Evolutionary conservation across 2,329 filamentous ascomycete species (phyloP).

Genomic region (Neoscytalidium dimidiatum): DNA sequence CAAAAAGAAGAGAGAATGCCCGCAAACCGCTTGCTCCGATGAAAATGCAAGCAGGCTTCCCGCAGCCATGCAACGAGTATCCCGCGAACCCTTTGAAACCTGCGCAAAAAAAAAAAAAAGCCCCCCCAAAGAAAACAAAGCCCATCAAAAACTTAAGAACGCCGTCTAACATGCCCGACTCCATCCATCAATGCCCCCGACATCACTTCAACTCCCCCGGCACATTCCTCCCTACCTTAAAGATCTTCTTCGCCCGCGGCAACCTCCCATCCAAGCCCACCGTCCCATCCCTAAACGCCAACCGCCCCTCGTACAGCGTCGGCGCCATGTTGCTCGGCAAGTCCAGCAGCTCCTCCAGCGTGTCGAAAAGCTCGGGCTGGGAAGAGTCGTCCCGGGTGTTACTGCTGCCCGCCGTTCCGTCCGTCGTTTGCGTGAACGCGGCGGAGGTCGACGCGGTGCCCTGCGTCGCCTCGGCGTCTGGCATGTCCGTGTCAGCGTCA

Average conservation of each 20-base stretch:
- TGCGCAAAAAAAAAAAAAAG: no score
- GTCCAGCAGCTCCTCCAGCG: conserved; percentile 25
- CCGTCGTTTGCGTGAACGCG: neutral
- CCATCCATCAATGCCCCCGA: neutral
- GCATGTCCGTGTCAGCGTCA: conserved; percentile 1
- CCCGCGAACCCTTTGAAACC: no score
- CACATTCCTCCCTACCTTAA: conserved; percentile 19
- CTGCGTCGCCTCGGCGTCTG: neutral
- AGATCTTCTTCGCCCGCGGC: conserved; percentile 15
- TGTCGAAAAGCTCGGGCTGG: neutral
- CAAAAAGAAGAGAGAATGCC: no score
- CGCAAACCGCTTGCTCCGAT: no score
- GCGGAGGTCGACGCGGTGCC: neutral
- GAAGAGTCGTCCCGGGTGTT: neutral
- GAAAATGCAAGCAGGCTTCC: no score
- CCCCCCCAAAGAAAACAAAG: no score
- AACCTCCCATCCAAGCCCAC: conserved; percentile 25
- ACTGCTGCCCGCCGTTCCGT: neutral
- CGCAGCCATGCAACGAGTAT: no score
- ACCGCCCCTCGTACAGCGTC: conserved; percentile 28
- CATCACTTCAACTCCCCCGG: conserved; percentile 19
- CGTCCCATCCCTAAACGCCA: conserved; percentile 32
- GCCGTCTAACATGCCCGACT: neutral
- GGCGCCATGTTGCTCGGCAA: conserved; percentile 29
- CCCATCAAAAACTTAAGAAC: no score